These are phyloP conservation scores for Penicillium paneum DNA, from an alignment of 2,329 filamentous ascomycete genomes.

Conservation along the genomic window DNA sequence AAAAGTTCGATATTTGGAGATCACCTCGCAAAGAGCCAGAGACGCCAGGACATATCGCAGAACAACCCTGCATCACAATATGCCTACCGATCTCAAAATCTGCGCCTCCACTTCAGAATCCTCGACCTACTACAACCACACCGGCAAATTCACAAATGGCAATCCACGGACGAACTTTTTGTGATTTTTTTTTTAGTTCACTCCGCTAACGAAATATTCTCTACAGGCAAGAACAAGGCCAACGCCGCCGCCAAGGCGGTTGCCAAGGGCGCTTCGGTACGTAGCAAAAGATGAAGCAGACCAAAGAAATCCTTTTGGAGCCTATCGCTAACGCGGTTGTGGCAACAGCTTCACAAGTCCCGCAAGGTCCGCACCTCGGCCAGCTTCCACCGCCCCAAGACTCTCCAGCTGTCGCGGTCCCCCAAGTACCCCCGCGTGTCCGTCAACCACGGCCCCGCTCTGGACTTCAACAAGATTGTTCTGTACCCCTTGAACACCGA, in stretches of 20 bases:
- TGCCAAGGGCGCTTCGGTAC: slow-evolving; percentile 94
- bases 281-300: slow-evolving; percentile 40
- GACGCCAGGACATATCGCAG: not conserved
- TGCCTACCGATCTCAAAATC: not conserved
- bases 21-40: not conserved
- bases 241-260: slow-evolving; percentile 92
- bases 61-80: not conserved
- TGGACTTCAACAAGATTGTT: slow-evolving; percentile 97
- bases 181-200: slow-evolving; percentile 4
- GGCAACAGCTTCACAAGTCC: slow-evolving; percentile 71
- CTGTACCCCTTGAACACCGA: slow-evolving; percentile 99
- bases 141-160: slow-evolving; percentile 15
- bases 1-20: slow-evolving; percentile 10
- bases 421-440: slow-evolving; percentile 98
- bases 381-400: slow-evolving; percentile 98
- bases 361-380: slow-evolving; percentile 89
- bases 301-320: slow-evolving; percentile 8
- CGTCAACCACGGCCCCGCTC: slow-evolving; percentile 80
- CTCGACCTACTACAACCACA: not conserved
- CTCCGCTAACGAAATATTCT: slow-evolving; percentile 28
- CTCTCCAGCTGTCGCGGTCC: slow-evolving; percentile 80
- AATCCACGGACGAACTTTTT: slow-evolving; percentile 13
- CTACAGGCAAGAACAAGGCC: slow-evolving; percentile 65
- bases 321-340: slow-evolving; percentile 12
- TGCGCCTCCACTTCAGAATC: not conserved